Base-by-base conservation (phyloP, 352 stramenopile genomes). In the Phytophthora hybrid region DNA sequence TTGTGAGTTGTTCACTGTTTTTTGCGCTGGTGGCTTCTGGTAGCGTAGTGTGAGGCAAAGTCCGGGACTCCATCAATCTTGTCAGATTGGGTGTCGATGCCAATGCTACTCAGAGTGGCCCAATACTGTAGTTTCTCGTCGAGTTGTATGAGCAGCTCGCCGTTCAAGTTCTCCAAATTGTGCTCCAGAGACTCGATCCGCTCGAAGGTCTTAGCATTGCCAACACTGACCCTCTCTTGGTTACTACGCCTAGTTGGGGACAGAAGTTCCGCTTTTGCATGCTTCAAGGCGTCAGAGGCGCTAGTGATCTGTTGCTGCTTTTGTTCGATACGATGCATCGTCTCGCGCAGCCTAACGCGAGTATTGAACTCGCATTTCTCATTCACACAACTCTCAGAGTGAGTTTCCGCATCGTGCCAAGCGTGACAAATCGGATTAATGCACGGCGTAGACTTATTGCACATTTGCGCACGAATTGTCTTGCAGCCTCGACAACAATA, bases 301-400 rank as follows among this genome's bases (percentile, higher is more conserved):
- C 34, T 26, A 47, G 31, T 6, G 5, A 69, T 26, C n/a, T 74
- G 62, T n/a, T 77, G 74, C 10, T 80, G 64, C 57, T 84, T 87
- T 68, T 83, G 80, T 32, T 89, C 80, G 23, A 91, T 87, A n/a
- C 87, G 84, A 73, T 91, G 84, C 78, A 89, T 80, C 19, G 81
- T 91, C 57, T 91, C 83, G 18, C 83, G 83, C 23, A 88, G 62
- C 72, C 82, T 82, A 21, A 91, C 70, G 39, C 83, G 83, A 58
- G 69, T 85, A 18, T 78, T 84, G 63, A 91, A 83, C 70, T 91
- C 83, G 53, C 81, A 91, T 14, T 84, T 69, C 5, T 64, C 57
- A 66, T 89, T 87, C 54, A 72, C 56, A 37, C 83, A 91, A n/a
- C 57, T 65, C 23, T 87, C 81, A 3, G 70, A 83, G 71, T 91